Base-by-base conservation (phyloP, 2,329 filamentous ascomycete genomes). In the Fusarium beomiforme region DNA sequence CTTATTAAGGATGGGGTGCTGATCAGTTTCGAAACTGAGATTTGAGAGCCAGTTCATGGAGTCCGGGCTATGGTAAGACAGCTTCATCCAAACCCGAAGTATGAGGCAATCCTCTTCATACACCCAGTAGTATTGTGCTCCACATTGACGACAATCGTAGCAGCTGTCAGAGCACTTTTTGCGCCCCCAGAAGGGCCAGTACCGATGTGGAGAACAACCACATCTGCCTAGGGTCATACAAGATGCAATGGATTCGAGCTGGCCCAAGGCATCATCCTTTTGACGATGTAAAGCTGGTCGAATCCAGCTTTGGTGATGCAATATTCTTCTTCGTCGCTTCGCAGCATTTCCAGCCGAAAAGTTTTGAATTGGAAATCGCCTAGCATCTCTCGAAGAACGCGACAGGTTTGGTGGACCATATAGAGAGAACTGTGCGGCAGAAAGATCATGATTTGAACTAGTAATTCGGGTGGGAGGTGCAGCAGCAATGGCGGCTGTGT, bases 371-470 rank as follows among this genome's bases (percentile, higher is more conserved):
- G 7, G 7, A 9, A 14, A 3, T 51, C 23, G 3, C 19, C 29
- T 1, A 12, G 4, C 1, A 63, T 4, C 8, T 19, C 7, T 3
- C 51, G 57, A 3, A 68, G n/a, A 4, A 4, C 2, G 8, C n/a
- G 36, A 17, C 41, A 68, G 1, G 58, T 63, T 58, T 68, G 58
- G 8, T 33, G 31, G n/a, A 54, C 17, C 50, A 68, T 63, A 1
- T 68, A 68, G 2, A 68, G 33, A 10, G 64, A 53, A 13, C 46
- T 43, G 1, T 29, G 6, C 5, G 41, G 46, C 2, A 68, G 3
- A 12, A 11, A 1, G 0, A 3, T 2, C 12, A 67, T 37, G 17
- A 26, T 14, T 6, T 21, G 12, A 19, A 68, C 6, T 9, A 68
- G 4, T 4, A 63, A 17, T n/a, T 68, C n/a, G 4, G 3, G 2